These are phyloP conservation scores for Wickerhamiella brachini DNA, from an alignment of 805 yeast species.

Conservation along the genomic window DNA sequence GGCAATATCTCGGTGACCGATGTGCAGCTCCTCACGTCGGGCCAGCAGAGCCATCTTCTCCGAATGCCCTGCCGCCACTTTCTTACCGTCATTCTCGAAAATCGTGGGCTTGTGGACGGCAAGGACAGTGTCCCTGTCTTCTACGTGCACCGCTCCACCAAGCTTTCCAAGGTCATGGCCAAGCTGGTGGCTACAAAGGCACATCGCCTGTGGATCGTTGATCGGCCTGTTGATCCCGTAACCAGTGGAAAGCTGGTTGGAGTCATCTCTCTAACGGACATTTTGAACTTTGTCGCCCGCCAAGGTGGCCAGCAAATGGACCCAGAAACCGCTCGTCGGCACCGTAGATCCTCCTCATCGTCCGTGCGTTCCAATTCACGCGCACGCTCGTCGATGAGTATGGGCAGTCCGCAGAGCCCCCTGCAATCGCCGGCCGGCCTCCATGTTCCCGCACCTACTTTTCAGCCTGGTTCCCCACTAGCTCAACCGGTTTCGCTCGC, in stretches of 20 bases:
- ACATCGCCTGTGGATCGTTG: slow-evolving; percentile 47
- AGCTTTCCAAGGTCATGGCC: slow-evolving; percentile 81
- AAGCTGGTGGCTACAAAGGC: slow-evolving; percentile 90
- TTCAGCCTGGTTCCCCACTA: background rate
- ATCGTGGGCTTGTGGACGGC: slow-evolving; percentile 85
- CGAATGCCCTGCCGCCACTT: slow-evolving; percentile 78
- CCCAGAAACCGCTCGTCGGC: slow-evolving; percentile 78
- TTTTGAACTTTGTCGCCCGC: slow-evolving; percentile 66
- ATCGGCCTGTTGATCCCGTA: slow-evolving; percentile 19
- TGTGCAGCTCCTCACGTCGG: slow-evolving; percentile 73
- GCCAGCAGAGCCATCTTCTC: slow-evolving; percentile 73
- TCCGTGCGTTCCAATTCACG: slow-evolving; percentile 17
- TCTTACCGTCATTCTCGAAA: slow-evolving; percentile 69
- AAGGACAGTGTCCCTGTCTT: slow-evolving; percentile 95
- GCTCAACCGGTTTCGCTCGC: background rate
- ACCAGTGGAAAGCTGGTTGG: slow-evolving; percentile 70
- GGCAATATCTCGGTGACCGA: slow-evolving; percentile 95
- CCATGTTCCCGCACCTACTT: background rate
- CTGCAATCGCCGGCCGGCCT: background rate
- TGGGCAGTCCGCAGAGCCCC: background rate
- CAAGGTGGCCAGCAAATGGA: slow-evolving; percentile 60
- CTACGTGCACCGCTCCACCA: slow-evolving; percentile 69
- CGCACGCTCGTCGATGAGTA: slow-evolving; percentile 5
- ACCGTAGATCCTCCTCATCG: slow-evolving; percentile 39
- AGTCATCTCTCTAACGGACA: slow-evolving; percentile 84